A percentile compares a stretch with the other conserved stretches of the same genome.
These are phyloP conservation scores for Colletotrichum sp. DNA, from an alignment of 2,329 filamentous ascomycete genomes.

Conservation along the genomic window DNA sequence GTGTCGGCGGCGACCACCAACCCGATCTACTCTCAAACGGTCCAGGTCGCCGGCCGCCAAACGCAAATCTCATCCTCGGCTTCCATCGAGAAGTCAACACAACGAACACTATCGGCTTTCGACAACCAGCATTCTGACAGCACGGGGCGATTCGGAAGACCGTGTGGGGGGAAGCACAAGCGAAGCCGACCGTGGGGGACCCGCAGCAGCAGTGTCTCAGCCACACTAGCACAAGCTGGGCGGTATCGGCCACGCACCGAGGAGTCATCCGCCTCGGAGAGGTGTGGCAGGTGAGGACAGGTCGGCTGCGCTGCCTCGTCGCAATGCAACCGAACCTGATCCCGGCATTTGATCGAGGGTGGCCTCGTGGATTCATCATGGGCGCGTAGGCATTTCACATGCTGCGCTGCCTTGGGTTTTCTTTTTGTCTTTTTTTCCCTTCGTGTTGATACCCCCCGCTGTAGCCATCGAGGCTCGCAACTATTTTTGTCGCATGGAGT, in stretches of 20 bases:
- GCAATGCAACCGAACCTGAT: background rate
- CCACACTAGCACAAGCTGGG: conserved; percentile 17
- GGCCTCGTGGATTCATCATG: conserved; percentile 13
- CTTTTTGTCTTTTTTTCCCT: background rate
- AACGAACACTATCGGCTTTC: background rate
- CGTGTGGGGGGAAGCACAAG: conserved; percentile 14
- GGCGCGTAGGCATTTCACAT: conserved; percentile 13
- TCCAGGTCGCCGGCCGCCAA: background rate
- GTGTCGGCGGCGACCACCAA: background rate
- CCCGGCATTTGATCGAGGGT: background rate
- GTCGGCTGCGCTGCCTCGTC: conserved; percentile 8
- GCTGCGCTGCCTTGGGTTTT: background rate
- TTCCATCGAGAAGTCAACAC: background rate
- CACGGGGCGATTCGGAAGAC: background rate
- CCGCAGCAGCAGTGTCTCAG: conserved; percentile 11
- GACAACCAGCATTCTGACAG: background rate
- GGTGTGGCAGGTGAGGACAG: conserved; percentile 19
- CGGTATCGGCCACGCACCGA: conserved; percentile 12
- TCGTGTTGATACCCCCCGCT: conserved; percentile 20
- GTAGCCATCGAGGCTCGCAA: background rate
- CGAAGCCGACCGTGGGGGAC: conserved; percentile 15
- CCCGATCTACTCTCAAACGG: background rate
- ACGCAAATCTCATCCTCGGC: background rate
- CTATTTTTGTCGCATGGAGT: conserved; percentile 11
- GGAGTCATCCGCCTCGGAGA: conserved; percentile 7